Base-by-base conservation (phyloP, 163 green algal species). In the Prototheca wickerhamii region DNA sequence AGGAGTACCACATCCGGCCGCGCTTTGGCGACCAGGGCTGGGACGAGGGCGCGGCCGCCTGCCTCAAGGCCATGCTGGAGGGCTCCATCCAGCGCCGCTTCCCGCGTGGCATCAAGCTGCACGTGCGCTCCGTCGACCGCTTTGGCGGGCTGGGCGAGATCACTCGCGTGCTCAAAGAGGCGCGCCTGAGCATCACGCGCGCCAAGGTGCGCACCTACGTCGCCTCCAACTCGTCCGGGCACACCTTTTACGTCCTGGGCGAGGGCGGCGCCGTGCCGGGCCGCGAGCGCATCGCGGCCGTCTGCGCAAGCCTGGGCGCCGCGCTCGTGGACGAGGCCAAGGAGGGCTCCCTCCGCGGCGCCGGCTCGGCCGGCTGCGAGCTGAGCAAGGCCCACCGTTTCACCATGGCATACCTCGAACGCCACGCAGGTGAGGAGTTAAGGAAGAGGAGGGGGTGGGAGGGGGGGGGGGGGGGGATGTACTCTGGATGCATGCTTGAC, bases 1-100 rank as follows among this genome's bases (percentile, higher is more conserved):
- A 96, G 78, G 91, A 97, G 61, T 96, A 88, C 77, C 94, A 91
- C 70, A 75, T 94, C 4, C 74, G 72, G 23, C 72, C 67, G 23
- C 76, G 76, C 54, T 70, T 66, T 20, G 73, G 76, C 28, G 82
- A 85, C 50, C 72, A 67, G 26, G 64, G 69, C 26, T 89, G 78
- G 60, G 75, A 91, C 63, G 63, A 60, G 31, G 52, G 23, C 4
- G 65, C 76, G 51, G 82, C 70, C 2, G 62, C 60, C 33, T 85
- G 88, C 75, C 77, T 95, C 64, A 67, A 70, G 30, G 84, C 84
- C 56, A 89, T 92, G 82, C 72, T 96, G 55, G 79, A 89, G 68
- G 76, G 76, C 18, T 84, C 82, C 46, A 90, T 96, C 33, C 74
- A 89, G 75, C 81, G 89, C 46, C 84, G 89, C 72, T 91, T 93